Evolutionary conservation across 768 basidiomycete species (phyloP), one percentile per base, ranked within the genome.

Genomic region (Brasilioporus rufonigricans): DNA sequence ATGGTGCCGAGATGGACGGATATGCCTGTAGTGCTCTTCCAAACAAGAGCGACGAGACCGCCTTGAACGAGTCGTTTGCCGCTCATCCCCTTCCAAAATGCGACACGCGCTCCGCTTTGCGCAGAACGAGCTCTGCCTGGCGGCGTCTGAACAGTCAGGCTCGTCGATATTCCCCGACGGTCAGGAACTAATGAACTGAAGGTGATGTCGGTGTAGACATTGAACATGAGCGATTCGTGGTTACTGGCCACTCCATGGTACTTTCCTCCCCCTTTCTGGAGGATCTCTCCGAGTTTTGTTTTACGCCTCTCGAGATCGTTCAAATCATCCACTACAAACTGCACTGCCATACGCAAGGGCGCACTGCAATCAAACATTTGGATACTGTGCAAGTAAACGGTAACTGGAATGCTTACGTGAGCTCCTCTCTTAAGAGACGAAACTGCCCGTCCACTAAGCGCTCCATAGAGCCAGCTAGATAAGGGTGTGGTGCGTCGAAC

Each of bases 361-460:
- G 84, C 82, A 5, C 84, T 84, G 47, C 3, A 51, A 35, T 35
- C 43, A 41, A 38, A 24, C 6, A 33, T 58, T 33, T 4, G 24
- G 45, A 32, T 45, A 32, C n/a, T 7, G 19, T 13, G n/a, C 29
- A 27, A 24, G 7, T 4, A 31, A 16, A 21, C 0, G 39, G 36
- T 8, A 43, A 43, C 4, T 2, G 2, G n/a, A 6, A 16, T 8
- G 64, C 81, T 23, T 61, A 86, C 81, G 78, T 86, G 18, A 87
- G 70, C 52, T 91, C 89, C 58, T 90, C 89, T 35, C 89, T 75
- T 33, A 91, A 71, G 0, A 91, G 75, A 32, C 89, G 81, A 66
- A 87, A 91, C 59, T 91, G 87, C 4, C 86, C 79, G 53, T 92
- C 90, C 12, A 90, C 70, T 21, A 85, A 72, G 9, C 83, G 74